Conservation (phyloP, 108 stramenopile species). For the Cyclotella atomus region DNA sequence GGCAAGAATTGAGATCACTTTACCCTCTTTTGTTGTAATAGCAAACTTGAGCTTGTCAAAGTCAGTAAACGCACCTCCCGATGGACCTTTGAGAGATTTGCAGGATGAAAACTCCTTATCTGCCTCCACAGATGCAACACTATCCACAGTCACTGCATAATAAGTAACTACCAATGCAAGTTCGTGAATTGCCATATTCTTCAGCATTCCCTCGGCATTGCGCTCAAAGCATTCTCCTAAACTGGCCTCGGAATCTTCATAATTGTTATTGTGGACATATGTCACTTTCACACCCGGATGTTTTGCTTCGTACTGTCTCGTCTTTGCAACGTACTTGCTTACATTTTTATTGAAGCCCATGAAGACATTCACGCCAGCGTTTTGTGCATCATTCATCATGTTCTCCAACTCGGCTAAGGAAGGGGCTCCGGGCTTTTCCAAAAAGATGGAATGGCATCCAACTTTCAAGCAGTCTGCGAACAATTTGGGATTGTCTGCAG, state of each 20-base stretch:
- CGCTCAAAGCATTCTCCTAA: slow-evolving; percentile 84
- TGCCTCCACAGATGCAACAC: slow-evolving; percentile 61
- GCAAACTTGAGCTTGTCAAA: slow-evolving; percentile 75
- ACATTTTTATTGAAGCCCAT: slow-evolving; percentile 94
- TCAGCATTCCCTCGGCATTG: slow-evolving; percentile 88
- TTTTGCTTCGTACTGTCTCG: slow-evolving; percentile 50
- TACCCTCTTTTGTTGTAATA: slow-evolving; percentile 65
- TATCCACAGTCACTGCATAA: slow-evolving; percentile 78
- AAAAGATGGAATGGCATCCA: slow-evolving; percentile 61
- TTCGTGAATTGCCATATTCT: slow-evolving; percentile 94
- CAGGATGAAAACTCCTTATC: slow-evolving; percentile 65
- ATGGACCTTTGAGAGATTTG: slow-evolving; percentile 43
- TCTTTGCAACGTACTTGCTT: slow-evolving; percentile 62
- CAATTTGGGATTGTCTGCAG: slow-evolving; percentile 74
- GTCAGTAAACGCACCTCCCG: slow-evolving; percentile 66
- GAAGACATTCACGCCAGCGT: slow-evolving; percentile 52
- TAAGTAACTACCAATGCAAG: slow-evolving; percentile 76
- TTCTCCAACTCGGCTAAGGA: slow-evolving; percentile 67
- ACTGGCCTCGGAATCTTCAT: slow-evolving; percentile 49
- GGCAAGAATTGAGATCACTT: slow-evolving; percentile 68
- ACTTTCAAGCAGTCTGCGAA: slow-evolving; percentile 58
- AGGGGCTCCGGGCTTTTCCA: slow-evolving; percentile 92
- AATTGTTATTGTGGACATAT: slow-evolving; percentile 88
- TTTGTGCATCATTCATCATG: slow-evolving; percentile 57
- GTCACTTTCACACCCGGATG: slow-evolving; percentile 47